These are phyloP conservation scores for Ophiostoma sp. DNA, from an alignment of 2,329 filamentous ascomycete species.

Conservation along the genomic window DNA sequence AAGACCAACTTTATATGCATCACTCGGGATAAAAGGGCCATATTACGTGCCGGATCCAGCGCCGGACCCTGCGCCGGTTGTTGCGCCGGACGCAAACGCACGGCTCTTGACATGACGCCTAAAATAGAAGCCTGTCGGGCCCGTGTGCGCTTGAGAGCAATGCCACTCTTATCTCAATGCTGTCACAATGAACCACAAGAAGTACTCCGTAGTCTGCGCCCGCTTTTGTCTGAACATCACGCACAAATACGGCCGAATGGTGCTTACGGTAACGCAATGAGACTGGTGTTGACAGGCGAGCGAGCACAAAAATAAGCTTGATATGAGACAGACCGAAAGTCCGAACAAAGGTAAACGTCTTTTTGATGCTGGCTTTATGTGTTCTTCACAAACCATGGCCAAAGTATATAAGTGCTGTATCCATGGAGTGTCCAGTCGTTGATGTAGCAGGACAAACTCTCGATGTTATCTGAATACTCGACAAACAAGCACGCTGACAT, in stretches of 20 bases:
- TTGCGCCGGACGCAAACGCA: not conserved
- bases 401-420: not conserved
- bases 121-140: not conserved
- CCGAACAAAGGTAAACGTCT: not conserved
- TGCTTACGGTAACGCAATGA: not conserved
- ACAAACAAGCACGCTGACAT: not conserved
- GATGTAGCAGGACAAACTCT: not conserved
- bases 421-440: not conserved
- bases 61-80: not conserved
- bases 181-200: not conserved
- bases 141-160: not conserved
- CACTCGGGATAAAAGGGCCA: not conserved
- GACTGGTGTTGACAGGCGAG: not conserved
- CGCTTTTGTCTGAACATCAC: not conserved
- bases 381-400: not conserved
- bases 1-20: not conserved
- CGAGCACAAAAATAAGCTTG: slow-evolving; percentile 5
- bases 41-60: not conserved
- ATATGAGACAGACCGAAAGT: not conserved
- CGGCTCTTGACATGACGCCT: not conserved
- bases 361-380: not conserved
- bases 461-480: no score
- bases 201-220: no score
- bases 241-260: not conserved
- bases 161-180: not conserved